Base-by-base conservation (phyloP, 2,329 filamentous ascomycete genomes). In the Passalora sequoiae region DNA sequence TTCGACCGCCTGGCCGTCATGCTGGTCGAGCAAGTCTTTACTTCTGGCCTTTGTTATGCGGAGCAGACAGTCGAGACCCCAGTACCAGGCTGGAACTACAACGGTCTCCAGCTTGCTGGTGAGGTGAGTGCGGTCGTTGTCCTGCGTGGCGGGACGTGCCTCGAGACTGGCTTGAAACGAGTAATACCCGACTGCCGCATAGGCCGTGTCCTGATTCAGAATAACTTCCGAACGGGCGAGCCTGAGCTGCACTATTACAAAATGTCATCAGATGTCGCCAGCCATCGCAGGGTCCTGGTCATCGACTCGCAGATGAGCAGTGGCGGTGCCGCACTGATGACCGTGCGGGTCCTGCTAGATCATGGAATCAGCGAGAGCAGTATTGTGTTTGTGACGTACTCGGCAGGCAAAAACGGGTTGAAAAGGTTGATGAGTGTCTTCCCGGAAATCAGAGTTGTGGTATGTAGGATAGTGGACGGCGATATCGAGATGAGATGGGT, bases 271-370 rank as follows among this genome's bases (percentile, higher is more conserved):
- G 77, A 87, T 49, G 85, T 97, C 43, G 69, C 77, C 47, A 66
- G 76, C 30, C 85, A 95, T 60, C 82, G 86, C 53, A 84, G 84
- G 38, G 88, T 98, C 13, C 72, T 98, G 47, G 72, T 98, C 6
- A 72, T 97, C 15, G 92, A 97, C 65, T 83, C 89, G 10, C 92
- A 98, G 63, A 96, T 97, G 85, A 88, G 87, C 19, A 89, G 84
- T 49, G 92, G 92, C 31, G 91, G 89, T 25, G 79, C 80, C 9
- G 80, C 80, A 4, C 70, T 98, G 45, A 98, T 98, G 92, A 89
- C 92, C 1, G 89, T 97, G 30, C 85, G 92, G 60, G 87, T 97
- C n/a, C 71, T 98, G 40, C 81, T 95, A 12, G 92, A 98, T 64
- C 89, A 97, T 60, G 92, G 92, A 8, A 89, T 97, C 5, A 70